phyloP scores from a whole-genome alignment of 2,329 filamentous ascomycete genomes.

The Clonostachys solani region DNA sequence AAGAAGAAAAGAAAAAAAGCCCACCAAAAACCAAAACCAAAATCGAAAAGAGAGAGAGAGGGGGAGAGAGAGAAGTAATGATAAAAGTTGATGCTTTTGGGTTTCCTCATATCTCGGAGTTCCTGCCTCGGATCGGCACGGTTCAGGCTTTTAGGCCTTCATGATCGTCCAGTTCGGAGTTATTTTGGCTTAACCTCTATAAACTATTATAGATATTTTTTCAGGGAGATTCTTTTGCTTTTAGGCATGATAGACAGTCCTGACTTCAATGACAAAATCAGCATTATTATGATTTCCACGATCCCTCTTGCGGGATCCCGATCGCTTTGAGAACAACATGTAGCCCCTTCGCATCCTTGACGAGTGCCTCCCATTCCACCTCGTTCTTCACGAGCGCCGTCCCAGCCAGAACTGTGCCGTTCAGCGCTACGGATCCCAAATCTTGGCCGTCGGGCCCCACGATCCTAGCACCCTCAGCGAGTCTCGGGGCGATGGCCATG shows the following conservation, averaged over 20 bases:
- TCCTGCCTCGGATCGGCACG: neutral
- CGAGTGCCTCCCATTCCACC: slow-evolving; percentile 51
- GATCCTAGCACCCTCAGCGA: slow-evolving; percentile 40
- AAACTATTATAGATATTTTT: too few species aligned
- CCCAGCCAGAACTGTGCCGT: slow-evolving; percentile 60
- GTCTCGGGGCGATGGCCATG: slow-evolving; percentile 51
- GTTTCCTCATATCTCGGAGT: neutral
- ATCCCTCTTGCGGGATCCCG: slow-evolving; percentile 15
- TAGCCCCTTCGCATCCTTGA: slow-evolving; percentile 22
- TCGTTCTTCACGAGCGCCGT: slow-evolving; percentile 59
- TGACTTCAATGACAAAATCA: too few species aligned
- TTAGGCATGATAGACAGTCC: too few species aligned
- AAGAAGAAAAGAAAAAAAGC: too few species aligned
- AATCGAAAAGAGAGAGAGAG: too few species aligned
- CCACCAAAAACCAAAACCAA: too few species aligned
- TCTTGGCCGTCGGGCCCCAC: slow-evolving; percentile 18
- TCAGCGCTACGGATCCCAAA: slow-evolving; percentile 44
- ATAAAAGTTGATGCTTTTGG: neutral
- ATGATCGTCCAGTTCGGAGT: too few species aligned
- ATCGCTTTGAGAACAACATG: slow-evolving; percentile 16
- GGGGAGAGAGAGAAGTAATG: too few species aligned
- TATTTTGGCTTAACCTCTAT: too few species aligned
- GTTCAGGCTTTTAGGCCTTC: too few species aligned
- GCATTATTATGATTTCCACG: too few species aligned
- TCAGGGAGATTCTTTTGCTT: too few species aligned